Conservation (phyloP, 2,329 filamentous ascomycete species). For the Neodidymelliopsis sp. region DNA sequence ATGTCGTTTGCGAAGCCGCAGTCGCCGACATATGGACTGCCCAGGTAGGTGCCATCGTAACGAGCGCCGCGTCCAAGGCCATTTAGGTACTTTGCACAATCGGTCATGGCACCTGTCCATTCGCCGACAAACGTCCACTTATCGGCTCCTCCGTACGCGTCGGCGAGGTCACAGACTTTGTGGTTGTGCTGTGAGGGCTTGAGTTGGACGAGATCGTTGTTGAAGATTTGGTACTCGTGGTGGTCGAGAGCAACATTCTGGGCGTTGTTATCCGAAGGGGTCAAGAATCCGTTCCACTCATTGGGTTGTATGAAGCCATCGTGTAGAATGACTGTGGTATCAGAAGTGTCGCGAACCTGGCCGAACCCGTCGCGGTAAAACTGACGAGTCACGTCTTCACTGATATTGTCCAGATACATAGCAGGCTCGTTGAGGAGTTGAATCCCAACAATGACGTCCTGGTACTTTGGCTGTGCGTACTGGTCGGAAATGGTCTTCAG, state of each 20-base stretch:
- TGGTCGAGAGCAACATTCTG: slow-evolving; percentile 69
- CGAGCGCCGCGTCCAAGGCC: slow-evolving; percentile 67
- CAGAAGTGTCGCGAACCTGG: slow-evolving; percentile 53
- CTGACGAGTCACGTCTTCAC: slow-evolving; percentile 56
- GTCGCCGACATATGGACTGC: slow-evolving; percentile 59
- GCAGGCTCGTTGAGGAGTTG: slow-evolving; percentile 65
- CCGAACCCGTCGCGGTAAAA: slow-evolving; percentile 65
- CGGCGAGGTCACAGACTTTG: slow-evolving; percentile 63
- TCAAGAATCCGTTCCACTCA: slow-evolving; percentile 69
- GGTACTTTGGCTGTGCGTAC: slow-evolving; percentile 61
- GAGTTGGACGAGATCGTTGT: slow-evolving; percentile 58
- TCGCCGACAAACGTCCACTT: slow-evolving; percentile 73
- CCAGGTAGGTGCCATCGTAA: slow-evolving; percentile 64
- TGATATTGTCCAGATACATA: slow-evolving; percentile 54
- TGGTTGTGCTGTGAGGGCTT: slow-evolving; percentile 62
- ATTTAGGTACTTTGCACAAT: slow-evolving; percentile 61
- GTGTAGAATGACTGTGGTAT: slow-evolving; percentile 64
- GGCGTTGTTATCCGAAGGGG: slow-evolving; percentile 57
- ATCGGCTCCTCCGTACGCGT: slow-evolving; percentile 60
- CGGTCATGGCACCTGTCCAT: slow-evolving; percentile 73
- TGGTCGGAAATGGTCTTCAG: slow-evolving; percentile 65
- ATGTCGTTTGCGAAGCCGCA: slow-evolving; percentile 62
- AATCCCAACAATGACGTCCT: slow-evolving; percentile 66
- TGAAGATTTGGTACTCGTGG: slow-evolving; percentile 74
- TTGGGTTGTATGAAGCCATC: slow-evolving; percentile 63